A percentile compares a stretch with the other conserved stretches of the same genome.
Evolutionary conservation across 192 early-diverging fungal genomes (phyloP).

Genomic region (Umbelopsis vinacea): DNA sequence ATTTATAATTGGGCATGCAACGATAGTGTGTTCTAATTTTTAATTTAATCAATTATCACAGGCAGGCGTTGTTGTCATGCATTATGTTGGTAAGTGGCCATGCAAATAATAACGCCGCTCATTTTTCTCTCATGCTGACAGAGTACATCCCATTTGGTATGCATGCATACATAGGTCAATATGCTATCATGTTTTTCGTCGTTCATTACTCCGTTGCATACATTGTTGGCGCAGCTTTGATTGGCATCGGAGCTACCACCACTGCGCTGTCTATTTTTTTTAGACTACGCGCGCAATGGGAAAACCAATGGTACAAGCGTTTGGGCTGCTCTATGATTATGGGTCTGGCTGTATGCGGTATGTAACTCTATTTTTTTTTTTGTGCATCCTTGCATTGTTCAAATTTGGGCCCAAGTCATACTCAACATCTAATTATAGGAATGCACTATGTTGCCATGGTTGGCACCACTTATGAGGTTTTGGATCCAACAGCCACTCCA

Average conservation of each 20-base stretch:
- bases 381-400: neutral
- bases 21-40: neutral
- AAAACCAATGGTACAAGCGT: slow-evolving; percentile 49
- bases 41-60: slow-evolving; percentile 24
- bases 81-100: slow-evolving; percentile 38
- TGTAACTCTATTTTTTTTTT: neutral
- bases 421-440: slow-evolving; percentile 22
- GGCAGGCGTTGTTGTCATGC: slow-evolving; percentile 41
- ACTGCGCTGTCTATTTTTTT: slow-evolving; percentile 53
- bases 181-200: slow-evolving; percentile 40
- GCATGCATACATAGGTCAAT: slow-evolving; percentile 33
- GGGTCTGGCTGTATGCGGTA: slow-evolving; percentile 48
- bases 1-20: neutral
- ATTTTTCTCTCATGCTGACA: neutral
- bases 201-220: slow-evolving; percentile 27
- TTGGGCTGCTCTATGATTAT: slow-evolving; percentile 50
- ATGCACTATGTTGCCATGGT: slow-evolving; percentile 45
- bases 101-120: neutral
- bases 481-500: slow-evolving; percentile 12
- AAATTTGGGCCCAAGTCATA: neutral
- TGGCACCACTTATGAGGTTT: slow-evolving; percentile 39
- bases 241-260: slow-evolving; percentile 45
- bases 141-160: neutral
- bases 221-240: slow-evolving; percentile 41
- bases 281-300: slow-evolving; percentile 49